Evolutionary conservation across 768 basidiomycete genomes (phyloP), one percentile per base, ranked within the genome.

Genomic region (Lentinula boryana): DNA sequence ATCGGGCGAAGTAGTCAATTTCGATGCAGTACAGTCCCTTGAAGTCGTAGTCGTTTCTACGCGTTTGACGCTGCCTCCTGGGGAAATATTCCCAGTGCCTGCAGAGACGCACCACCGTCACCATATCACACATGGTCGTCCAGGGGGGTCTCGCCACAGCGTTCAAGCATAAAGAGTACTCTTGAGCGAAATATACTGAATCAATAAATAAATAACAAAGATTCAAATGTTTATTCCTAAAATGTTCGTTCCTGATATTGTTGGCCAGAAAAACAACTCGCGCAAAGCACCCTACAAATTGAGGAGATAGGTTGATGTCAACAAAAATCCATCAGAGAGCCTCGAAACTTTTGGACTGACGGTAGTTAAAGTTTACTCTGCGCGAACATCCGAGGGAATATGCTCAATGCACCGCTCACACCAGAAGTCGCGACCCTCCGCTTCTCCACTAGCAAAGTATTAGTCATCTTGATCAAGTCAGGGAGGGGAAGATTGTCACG

Each of bases 41-140:
- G 52, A 67, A 21, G 64, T 68, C 13, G 46, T 52, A 21, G 63
- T 66, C 10, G 15, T 65, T 41, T 38, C 56, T 9, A 61, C 63
- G 9, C 53, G 55, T 23, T 38, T 69, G 31, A 55, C 66, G 4
- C 35, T 40, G 3, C 56, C 60, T 1, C 63, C 61, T 49, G 64
- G 60, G 5, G 53, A 31, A 16, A 27, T 23, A 6, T 43, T 67
- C 63, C 66, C 66, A 27, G 65, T 63, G 7, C 65, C 65, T 21
- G 65, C 61, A 0, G 65, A 67, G 51, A 58, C 61, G 2, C 60
- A 40, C 4, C 62, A 62, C 16, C 62, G 64, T 18, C 62, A 44
- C 18, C 43, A 48, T 5, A 62, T 66, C 57, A 67, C 66, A 21
- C 50, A 58, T 51, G 66, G 66, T 8, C 65, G 56, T 58, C 44